A percentile compares a stretch with the other conserved stretches of the same genome.
Conservation (phyloP, 768 basidiomycete genomes). For the Mycena epipterygia region DNA sequence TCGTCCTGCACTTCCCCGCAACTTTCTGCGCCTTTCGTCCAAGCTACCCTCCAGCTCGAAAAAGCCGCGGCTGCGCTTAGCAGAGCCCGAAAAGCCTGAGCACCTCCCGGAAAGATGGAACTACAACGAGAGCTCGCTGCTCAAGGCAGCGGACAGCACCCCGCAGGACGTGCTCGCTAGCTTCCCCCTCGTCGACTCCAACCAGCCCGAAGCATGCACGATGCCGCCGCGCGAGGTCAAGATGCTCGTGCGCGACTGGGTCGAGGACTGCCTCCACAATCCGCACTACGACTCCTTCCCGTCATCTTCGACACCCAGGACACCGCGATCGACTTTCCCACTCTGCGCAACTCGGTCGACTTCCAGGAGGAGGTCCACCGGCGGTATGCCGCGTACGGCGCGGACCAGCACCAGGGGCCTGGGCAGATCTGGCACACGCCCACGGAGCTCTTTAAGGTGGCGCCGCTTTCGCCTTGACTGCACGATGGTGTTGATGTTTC, state of each 20-base stretch:
- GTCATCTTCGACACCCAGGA: slow-evolving; percentile 85
- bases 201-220: slow-evolving; percentile 67
- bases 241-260: slow-evolving; percentile 96
- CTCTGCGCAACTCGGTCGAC: slow-evolving; percentile 74
- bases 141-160: slow-evolving; percentile 60
- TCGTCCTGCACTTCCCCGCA: slow-evolving; percentile 25
- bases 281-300: slow-evolving; percentile 97
- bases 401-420: slow-evolving; percentile 71
- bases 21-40: slow-evolving; percentile 25
- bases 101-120: slow-evolving; percentile 77
- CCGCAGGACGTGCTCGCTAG: slow-evolving; percentile 56
- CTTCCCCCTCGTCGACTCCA: slow-evolving; percentile 75
- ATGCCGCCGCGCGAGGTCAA: slow-evolving; percentile 85
- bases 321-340: slow-evolving; percentile 74
- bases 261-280: slow-evolving; percentile 97
- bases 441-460: slow-evolving; percentile 95
- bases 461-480: slow-evolving; percentile 10
- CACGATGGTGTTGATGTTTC: slow-evolving; percentile 25
- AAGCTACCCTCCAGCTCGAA: slow-evolving; percentile 17
- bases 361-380: slow-evolving; percentile 88
- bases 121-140: slow-evolving; percentile 75
- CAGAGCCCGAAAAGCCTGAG: slow-evolving; percentile 41
- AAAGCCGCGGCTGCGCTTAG: slow-evolving; percentile 18
- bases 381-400: slow-evolving; percentile 81
- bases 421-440: slow-evolving; percentile 99